Evolutionary conservation across 2,329 filamentous ascomycete species (phyloP), one percentile per base, ranked within the genome.

Genomic region (Monosporascus ibericus): DNA sequence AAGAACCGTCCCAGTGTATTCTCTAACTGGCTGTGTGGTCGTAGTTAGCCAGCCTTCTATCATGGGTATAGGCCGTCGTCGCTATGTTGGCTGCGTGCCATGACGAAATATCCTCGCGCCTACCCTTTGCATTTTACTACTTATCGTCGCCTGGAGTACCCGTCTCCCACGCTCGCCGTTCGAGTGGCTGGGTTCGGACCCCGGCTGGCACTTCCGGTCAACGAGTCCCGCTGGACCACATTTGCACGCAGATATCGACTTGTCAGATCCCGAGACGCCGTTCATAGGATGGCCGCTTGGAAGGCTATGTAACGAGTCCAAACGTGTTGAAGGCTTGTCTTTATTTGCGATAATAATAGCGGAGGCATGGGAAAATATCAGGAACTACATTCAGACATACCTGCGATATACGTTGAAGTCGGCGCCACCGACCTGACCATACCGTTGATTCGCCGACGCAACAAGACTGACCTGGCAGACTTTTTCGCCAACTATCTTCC

Each of bases 361-460:
- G 76, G 76, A 3, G 76, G 75, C 25, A 72, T 78, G 47, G 75
- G 75, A 20, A 20, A 78, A 78, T 53, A 76, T 78, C 37, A 67
- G 75, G 50, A 77, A 75, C 58, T 78, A 75, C 59, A 75, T 78
- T 44, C 68, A 78, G 50, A 78, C 74, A 8, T 79, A 75, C 51
- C 54, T 78, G 22, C 72, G 76, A 20, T 79, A 79, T 55, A 73
- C 70, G 18, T 70, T 79, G 54, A 75, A 25, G 72, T 73, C 6
- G 75, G 75, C 25, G 75, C 75, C 3, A 71, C 73, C 0, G 74
- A 73, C 1, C 57, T 78, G 1, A 68, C 75, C 6, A 64, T 79
- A 52, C 76, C 76, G 2, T 68, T 59, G 50, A 77, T 79, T 49
- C 69, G 72, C 48, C 70, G 69, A n/a, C 69, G 75, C 20, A 72